Evolutionary conservation across 2,329 filamentous ascomycete species (phyloP).

Genomic region (Bipolaris bicolor): DNA sequence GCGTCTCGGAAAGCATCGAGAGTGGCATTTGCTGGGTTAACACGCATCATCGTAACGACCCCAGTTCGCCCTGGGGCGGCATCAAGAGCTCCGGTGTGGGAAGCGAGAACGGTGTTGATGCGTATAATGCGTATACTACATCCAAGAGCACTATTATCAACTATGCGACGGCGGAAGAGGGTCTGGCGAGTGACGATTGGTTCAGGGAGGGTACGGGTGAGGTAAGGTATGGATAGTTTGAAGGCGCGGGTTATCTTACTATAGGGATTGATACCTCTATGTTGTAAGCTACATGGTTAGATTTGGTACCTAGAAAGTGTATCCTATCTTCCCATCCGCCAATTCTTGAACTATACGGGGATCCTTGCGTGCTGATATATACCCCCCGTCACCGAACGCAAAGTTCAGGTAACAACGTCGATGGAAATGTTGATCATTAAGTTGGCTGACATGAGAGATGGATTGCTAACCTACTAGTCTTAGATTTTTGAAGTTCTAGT

Average conservation of each 20-base stretch:
- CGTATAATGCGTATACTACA: conserved; percentile 53
- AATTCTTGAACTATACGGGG: no score
- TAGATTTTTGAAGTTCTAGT: no score
- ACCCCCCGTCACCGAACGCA: no score
- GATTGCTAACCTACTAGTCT: no score
- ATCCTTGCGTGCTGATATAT: no score
- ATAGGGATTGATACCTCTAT: no score
- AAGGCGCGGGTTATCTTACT: not conserved
- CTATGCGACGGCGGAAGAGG: conserved; percentile 64
- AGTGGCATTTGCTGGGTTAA: conserved; percentile 58
- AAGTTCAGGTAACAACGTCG: no score
- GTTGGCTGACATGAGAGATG: no score
- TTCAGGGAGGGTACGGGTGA: conserved; percentile 64
- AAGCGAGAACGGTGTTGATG: conserved; percentile 72
- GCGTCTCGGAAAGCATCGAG: conserved; percentile 56
- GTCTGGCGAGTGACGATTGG: conserved; percentile 66
- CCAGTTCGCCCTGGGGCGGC: conserved; percentile 73
- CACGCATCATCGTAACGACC: conserved; percentile 73
- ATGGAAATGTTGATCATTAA: no score
- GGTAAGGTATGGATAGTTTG: conserved; percentile 63
- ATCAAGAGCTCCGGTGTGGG: conserved; percentile 68
- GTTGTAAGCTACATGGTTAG: no score
- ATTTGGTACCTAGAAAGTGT: no score
- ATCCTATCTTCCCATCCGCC: no score
- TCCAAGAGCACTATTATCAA: conserved; percentile 74